phyloP scores from a whole-genome alignment of 306 rosid genomes.

The Vigna angularis region DNA sequence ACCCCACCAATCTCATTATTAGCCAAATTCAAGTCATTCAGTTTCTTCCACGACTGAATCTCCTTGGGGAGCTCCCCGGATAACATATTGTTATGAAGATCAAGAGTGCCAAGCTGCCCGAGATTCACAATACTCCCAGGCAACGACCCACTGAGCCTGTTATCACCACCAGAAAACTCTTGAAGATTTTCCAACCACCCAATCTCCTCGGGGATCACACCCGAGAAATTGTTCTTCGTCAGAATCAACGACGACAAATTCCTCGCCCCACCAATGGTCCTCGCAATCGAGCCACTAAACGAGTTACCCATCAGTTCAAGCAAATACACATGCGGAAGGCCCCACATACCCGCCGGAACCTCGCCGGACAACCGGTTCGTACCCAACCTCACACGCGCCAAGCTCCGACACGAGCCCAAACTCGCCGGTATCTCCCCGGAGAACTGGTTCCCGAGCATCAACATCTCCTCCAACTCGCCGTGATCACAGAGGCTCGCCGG shows the following conservation, averaged over 20 bases:
- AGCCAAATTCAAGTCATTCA: conserved; percentile 82
- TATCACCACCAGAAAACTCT: conserved; percentile 62
- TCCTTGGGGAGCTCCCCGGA: conserved; percentile 69
- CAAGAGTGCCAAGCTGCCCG: conserved; percentile 65
- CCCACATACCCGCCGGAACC: conserved; percentile 83
- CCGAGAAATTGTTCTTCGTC: conserved; percentile 68
- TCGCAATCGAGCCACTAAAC: conserved; percentile 68
- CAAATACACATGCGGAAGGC: conserved; percentile 67
- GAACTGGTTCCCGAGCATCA: conserved; percentile 63
- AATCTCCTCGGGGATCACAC: conserved; percentile 76
- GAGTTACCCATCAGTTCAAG: conserved; percentile 69
- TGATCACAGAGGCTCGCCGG: conserved; percentile 66
- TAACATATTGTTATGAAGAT: conserved; percentile 71
- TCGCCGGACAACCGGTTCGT: conserved; percentile 66
- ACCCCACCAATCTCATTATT: conserved; percentile 67
- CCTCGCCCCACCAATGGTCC: conserved; percentile 66
- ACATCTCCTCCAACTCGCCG: conserved; percentile 67
- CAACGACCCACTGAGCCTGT: conserved; percentile 61
- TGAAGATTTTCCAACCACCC: conserved; percentile 68
- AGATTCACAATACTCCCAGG: conserved; percentile 69
- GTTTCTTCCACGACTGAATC: conserved; percentile 60
- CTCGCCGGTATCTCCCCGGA: conserved; percentile 70
- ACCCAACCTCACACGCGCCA: conserved; percentile 70
- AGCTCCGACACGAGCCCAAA: conserved; percentile 64
- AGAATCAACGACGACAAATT: conserved; percentile 64